These are phyloP conservation scores for Nemania sp. DNA, from an alignment of 2,329 filamentous ascomycete species.

Conservation along the genomic window DNA sequence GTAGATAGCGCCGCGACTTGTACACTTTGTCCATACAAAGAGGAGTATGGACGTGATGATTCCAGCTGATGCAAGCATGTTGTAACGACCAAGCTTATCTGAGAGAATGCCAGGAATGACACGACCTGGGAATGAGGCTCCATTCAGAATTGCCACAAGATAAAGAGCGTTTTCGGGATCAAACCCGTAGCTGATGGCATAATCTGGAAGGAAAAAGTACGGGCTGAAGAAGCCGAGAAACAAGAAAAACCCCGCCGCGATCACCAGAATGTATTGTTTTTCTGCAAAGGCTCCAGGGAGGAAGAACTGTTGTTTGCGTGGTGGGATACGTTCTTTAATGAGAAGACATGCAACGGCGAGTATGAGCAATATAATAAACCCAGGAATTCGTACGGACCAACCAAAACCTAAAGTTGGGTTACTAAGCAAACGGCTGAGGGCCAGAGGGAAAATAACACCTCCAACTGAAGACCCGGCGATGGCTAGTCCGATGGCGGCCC, in stretches of 20 bases:
- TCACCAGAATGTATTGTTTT: conserved; percentile 11
- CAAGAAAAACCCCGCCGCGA: background rate
- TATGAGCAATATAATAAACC: conserved; percentile 54
- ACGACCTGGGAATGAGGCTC: conserved; percentile 4
- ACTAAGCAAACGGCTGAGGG: conserved; percentile 51
- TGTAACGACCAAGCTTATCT: conserved; percentile 6
- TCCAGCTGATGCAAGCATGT: background rate
- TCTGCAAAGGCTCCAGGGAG: conserved; percentile 8
- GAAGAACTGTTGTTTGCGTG: conserved; percentile 15
- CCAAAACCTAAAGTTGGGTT: conserved; percentile 54
- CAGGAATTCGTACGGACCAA: conserved; percentile 56
- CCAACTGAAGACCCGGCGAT: conserved; percentile 52
- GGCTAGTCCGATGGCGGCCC: conserved; percentile 47
- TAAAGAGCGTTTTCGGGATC: conserved; percentile 1
- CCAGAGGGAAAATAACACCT: conserved; percentile 57
- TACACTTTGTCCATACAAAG: conserved; percentile 4
- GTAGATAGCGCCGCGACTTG: conserved; percentile 1
- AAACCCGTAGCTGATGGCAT: background rate
- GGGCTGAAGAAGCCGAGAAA: background rate
- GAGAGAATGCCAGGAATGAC: conserved; percentile 2
- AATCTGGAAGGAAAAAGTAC: conserved; percentile 14
- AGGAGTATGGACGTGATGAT: background rate
- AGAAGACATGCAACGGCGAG: conserved; percentile 44
- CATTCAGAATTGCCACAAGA: conserved; percentile 15
- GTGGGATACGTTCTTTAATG: conserved; percentile 15